phyloP scores from a whole-genome alignment of 805 yeast species.

The Candida xiaguanensis region DNA sequence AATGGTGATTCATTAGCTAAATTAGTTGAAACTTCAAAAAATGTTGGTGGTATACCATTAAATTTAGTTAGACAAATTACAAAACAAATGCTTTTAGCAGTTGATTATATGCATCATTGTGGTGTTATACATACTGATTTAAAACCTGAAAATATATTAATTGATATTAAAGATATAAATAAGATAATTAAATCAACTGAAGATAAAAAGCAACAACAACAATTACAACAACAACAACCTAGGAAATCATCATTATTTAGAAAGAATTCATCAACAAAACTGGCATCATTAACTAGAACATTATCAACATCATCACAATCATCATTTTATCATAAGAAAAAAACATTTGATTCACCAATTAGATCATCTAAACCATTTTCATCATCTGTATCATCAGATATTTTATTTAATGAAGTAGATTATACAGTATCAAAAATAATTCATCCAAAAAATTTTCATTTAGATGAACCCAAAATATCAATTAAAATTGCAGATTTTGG shows the following conservation, averaged over 20 bases:
- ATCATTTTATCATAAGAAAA: slow-evolving; percentile 10
- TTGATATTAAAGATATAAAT: slow-evolving; percentile 46
- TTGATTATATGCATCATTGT: slow-evolving; percentile 53
- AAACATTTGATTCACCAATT: slow-evolving; percentile 25
- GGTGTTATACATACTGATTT: slow-evolving; percentile 41
- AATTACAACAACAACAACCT: neutral
- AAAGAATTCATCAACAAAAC: slow-evolving; percentile 2
- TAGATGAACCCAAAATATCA: slow-evolving; percentile 12
- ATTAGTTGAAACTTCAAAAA: slow-evolving; percentile 32
- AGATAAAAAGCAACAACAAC: slow-evolving; percentile 12
- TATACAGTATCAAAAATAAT: slow-evolving; percentile 5
- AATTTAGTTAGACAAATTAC: slow-evolving; percentile 52
- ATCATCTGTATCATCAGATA: slow-evolving; percentile 33
- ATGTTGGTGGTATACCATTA: slow-evolving; percentile 53
- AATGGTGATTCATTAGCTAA: slow-evolving; percentile 23
- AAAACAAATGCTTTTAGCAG: slow-evolving; percentile 50
- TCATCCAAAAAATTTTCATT: neutral
- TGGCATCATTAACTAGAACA: slow-evolving; percentile 8
- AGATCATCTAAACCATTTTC: slow-evolving; percentile 48
- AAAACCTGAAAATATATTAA: slow-evolving; percentile 38
- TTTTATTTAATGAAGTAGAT: slow-evolving; percentile 11
- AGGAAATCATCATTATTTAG: slow-evolving; percentile 2
- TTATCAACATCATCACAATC: slow-evolving; percentile 11
- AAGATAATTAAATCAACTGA: slow-evolving; percentile 45
- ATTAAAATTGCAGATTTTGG: slow-evolving; percentile 92